Evolutionary conservation across 371 early-diverging fungal genomes (phyloP), one percentile per base, ranked within the genome.

Genomic region (Rhizopus arrhizus): DNA sequence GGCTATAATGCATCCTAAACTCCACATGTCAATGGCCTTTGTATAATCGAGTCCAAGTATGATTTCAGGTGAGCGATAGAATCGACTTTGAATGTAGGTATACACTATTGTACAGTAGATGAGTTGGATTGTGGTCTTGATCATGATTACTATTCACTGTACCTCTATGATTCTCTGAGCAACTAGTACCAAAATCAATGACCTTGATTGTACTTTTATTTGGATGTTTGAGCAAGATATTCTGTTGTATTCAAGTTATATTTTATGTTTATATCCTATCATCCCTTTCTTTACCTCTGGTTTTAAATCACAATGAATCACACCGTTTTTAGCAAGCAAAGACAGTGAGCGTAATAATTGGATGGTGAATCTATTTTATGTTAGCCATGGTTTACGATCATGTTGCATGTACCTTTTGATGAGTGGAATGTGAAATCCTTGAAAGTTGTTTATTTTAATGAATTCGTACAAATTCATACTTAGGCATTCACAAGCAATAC

Each of bases 11-110:
- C 99, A 99, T 3, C 99, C 99, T 40, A 99, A 75, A 59, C 92
- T 91, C 99, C 99, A 99, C 89, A 99, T 96, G 76, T 99, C 99
- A 62, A 99, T 95, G 4, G 94, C 86, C 68, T 85, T 92, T 59
- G 84, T 88, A 72, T 99, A 99, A 3, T 83, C 77, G 68, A 90
- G 77, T 2, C 77, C 76, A 61, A 61, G 9, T 40, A 58, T 66
- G 31, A 99, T 96, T 71, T 99, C 99, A 8, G 99, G 98, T 11
- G 95, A 92, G 22, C 99, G 88, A 70, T 99, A 99, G 79, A 97
- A 99, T 51, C 99, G 89, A 63, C 90, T 89, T 77, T 99, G 99
- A 59, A 98, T 96, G 73, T 98, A 99, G 2, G 97, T 98, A 72
- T 95, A 95, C 15, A 95, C 90, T 68, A 73, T 32, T 32, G 22